phyloP scores from a whole-genome alignment of 2,329 filamentous ascomycete genomes.

The Pestalotiopsis sp. region DNA sequence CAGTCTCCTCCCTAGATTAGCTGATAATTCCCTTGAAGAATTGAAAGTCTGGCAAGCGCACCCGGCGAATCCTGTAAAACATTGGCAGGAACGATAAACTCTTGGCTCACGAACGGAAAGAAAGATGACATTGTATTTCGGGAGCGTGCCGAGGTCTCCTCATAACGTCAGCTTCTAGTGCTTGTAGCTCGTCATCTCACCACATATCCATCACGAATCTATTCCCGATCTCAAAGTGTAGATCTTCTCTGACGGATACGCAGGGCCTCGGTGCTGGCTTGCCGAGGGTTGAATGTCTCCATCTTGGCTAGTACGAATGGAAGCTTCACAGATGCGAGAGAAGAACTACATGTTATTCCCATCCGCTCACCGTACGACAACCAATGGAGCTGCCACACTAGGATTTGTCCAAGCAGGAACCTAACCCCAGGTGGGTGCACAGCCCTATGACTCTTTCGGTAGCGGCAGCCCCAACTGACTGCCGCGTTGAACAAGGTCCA shows the following conservation, averaged over 20 bases:
- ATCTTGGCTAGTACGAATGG: not conserved
- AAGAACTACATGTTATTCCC: not conserved
- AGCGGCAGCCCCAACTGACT: not conserved
- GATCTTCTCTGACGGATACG: not conserved
- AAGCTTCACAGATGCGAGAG: not conserved
- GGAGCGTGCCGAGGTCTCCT: not conserved
- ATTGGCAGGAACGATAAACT: not conserved
- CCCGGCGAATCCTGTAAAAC: not conserved
- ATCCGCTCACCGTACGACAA: slow-evolving; percentile 5
- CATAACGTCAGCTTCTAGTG: not conserved
- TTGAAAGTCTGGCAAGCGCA: not conserved
- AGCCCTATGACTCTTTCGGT: slow-evolving; percentile 2
- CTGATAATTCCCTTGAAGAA: not conserved
- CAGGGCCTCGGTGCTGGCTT: not conserved
- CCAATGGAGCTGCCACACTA: slow-evolving; percentile 3
- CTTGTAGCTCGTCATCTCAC: not conserved
- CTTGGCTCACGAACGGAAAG: not conserved
- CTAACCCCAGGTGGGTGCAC: not conserved
- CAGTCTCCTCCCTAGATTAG: not conserved
- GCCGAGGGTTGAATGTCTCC: not conserved
- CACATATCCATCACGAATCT: not conserved
- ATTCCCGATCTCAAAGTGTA: not conserved
- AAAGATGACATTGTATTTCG: not conserved
- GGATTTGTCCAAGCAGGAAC: not conserved
- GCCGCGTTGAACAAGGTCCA: not conserved